Conservation (phyloP, 2,329 filamentous ascomycete genomes). For the Cladosporium sp. region DNA sequence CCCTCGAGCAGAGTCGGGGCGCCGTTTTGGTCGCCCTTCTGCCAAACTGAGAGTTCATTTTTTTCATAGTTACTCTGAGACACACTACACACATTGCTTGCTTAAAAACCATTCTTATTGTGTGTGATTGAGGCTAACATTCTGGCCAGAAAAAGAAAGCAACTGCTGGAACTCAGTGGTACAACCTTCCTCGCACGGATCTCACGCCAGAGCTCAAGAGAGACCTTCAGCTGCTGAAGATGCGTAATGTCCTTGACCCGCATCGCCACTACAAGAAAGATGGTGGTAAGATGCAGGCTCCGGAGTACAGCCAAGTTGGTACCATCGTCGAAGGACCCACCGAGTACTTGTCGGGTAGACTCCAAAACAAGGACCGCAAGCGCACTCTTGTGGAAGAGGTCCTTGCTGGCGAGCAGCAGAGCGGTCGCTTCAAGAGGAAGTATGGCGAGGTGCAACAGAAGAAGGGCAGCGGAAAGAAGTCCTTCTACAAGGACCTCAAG, state of each 20-base stretch:
- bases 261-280: constrained; percentile 92
- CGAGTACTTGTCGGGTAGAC: constrained; percentile 75
- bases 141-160: constrained; percentile 50
- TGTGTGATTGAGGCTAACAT: constrained; percentile 22
- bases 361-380: constrained; percentile 84
- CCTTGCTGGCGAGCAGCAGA: constrained; percentile 61
- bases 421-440: constrained; percentile 75
- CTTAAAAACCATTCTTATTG: constrained; percentile 9
- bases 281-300: constrained; percentile 61
- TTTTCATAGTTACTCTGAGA: constrained; percentile 77
- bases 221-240: constrained; percentile 82
- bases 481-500: constrained; percentile 77
- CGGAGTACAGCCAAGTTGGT: constrained; percentile 83
- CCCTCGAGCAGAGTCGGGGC: constrained; percentile 68
- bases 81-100: constrained; percentile 24
- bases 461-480: constrained; percentile 85
- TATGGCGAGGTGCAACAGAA: constrained; percentile 77
- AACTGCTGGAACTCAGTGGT: constrained; percentile 79
- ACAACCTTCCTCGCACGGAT: constrained; percentile 76
- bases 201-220: constrained; percentile 81
- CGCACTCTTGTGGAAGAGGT: constrained; percentile 82
- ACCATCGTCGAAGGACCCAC: constrained; percentile 84
- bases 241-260: constrained; percentile 82
- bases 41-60: constrained; percentile 60
- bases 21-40: constrained; percentile 77